Evolutionary conservation across 2,329 filamentous ascomycete species (phyloP).

Genomic region (Decorospora gaudefroyi): DNA sequence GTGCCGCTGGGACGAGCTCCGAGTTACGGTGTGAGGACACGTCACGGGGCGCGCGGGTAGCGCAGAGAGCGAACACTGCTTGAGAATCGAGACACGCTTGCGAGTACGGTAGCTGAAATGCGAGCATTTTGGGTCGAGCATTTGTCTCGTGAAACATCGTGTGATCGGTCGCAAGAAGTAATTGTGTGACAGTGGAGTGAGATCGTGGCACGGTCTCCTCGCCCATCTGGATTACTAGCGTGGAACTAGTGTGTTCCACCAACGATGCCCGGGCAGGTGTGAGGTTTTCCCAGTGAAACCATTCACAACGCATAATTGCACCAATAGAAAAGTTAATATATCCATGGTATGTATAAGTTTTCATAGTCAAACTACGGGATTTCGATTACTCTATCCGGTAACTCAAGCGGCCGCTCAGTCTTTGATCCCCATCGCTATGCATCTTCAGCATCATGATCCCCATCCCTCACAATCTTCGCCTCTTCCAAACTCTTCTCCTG

Average conservation of each 20-base stretch:
- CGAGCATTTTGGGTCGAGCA: constrained; percentile 2
- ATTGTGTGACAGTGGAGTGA: constrained; percentile 4
- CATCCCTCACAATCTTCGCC: constrained; percentile 1
- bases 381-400: no score
- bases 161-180: constrained; percentile 9
- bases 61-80: constrained; percentile 5
- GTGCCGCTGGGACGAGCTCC: background rate
- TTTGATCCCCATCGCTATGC: no score
- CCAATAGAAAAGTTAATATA: no score
- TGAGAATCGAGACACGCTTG: constrained; percentile 1
- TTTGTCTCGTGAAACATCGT: constrained; percentile 5
- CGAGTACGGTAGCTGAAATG: background rate
- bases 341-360: no score
- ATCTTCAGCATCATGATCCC: background rate
- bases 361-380: no score
- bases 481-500: constrained; percentile 48
- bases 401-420: no score
- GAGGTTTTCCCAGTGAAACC: no score
- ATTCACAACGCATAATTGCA: no score
- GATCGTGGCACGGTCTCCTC: constrained; percentile 10
- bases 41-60: constrained; percentile 8
- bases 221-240: constrained; percentile 7
- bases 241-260: background rate
- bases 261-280: no score
- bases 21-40: constrained; percentile 9